Conservation (phyloP, 257 asterid species). For the Nicotiana tomentosiformis region DNA sequence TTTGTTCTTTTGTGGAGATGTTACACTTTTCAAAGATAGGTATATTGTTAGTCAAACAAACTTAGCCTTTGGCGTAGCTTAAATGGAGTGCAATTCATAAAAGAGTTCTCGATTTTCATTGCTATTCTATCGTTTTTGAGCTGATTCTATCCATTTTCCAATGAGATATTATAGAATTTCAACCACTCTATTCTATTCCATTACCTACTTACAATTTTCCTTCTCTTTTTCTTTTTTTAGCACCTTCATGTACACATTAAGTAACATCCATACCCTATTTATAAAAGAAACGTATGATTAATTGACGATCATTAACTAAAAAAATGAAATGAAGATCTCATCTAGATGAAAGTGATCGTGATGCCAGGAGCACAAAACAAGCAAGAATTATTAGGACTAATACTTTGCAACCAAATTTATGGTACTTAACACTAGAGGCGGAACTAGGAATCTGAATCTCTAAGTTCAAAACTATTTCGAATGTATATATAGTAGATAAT, state of each 20-base stretch:
- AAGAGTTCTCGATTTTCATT: neutral
- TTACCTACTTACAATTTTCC: neutral
- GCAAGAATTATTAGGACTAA: neutral
- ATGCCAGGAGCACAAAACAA: neutral
- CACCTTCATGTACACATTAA: no score
- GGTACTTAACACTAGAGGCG: neutral
- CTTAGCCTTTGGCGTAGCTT: constrained; percentile 5
- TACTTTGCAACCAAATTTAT: no score
- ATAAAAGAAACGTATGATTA: no score
- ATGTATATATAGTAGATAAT: no score
- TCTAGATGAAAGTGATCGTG: neutral
- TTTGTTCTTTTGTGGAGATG: neutral
- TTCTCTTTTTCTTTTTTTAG: no score
- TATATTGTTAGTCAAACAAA: neutral
- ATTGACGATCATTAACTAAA: neutral
- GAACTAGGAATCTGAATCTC: no score
- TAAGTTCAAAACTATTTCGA: no score
- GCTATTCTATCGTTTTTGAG: neutral
- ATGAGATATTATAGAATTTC: neutral
- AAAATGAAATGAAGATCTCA: neutral
- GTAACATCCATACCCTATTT: no score
- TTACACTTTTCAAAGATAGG: neutral
- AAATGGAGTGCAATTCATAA: neutral
- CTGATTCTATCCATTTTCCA: neutral
- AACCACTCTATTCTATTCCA: neutral